A percentile compares a stretch with the other conserved stretches of the same genome.
These are phyloP conservation scores for Trichoderma erinaceum DNA, from an alignment of 495 filamentous ascomycete genomes.

Conservation along the genomic window DNA sequence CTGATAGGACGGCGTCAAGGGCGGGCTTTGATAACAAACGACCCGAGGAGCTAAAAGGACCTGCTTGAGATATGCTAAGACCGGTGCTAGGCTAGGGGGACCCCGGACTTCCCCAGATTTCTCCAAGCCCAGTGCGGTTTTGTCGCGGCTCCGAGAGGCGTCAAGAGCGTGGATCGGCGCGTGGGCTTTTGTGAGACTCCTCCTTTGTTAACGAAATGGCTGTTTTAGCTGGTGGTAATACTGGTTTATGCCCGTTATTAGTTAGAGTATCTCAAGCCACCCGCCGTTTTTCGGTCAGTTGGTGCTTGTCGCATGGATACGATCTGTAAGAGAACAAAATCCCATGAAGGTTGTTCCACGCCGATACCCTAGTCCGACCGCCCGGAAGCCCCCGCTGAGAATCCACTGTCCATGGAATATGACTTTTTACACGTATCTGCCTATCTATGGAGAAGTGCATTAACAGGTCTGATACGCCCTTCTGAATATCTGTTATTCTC, in stretches of 20 bases:
- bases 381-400: neutral
- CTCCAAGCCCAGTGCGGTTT: constrained; percentile 1
- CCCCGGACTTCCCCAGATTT: constrained; percentile 14
- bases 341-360: too few relatives aligned
- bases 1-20: neutral
- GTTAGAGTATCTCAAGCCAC: neutral
- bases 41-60: neutral
- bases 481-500: neutral
- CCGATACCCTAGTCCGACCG: neutral
- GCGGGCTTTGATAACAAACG: neutral
- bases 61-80: neutral
- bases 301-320: neutral
- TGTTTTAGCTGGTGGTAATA: neutral
- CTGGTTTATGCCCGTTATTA: constrained; percentile 3
- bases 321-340: too few relatives aligned
- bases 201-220: neutral
- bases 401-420: neutral
- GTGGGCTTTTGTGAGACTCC: neutral
- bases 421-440: neutral
- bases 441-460: neutral
- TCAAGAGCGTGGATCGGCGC: neutral
- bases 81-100: constrained; percentile 4
- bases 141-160: neutral
- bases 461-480: neutral
- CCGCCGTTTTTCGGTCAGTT: neutral